These are phyloP conservation scores for Mimosa pudica DNA, from an alignment of 306 rosid species.

Conservation along the genomic window DNA sequence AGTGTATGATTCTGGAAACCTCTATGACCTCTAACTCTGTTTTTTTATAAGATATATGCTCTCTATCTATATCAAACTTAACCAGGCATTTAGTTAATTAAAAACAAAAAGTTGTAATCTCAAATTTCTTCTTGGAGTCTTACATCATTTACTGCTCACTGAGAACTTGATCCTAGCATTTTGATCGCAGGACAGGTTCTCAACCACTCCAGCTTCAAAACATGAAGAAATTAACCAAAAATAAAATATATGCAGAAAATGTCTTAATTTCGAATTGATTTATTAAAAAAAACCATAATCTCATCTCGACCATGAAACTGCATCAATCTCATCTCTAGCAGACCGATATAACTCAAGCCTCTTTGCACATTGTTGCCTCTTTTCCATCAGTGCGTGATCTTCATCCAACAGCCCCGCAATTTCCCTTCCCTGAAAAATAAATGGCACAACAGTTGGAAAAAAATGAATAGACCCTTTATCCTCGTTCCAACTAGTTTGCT, in stretches of 20 bases:
- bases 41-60: not conserved
- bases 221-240: slow-evolving; percentile 14
- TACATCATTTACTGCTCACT: not conserved
- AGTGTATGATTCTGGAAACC: not conserved
- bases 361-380: slow-evolving; percentile 75
- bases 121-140: not conserved
- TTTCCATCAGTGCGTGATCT: slow-evolving; percentile 79
- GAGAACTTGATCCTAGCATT: not conserved
- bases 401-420: slow-evolving; percentile 78
- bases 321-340: slow-evolving; percentile 94
- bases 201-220: slow-evolving; percentile 18
- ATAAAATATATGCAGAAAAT: not conserved
- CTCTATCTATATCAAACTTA: not conserved
- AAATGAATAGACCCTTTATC: not conserved
- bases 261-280: slow-evolving; percentile 3
- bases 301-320: slow-evolving; percentile 83
- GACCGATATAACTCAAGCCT: slow-evolving; percentile 82
- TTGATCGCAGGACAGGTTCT: not conserved
- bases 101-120: not conserved
- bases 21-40: not conserved
- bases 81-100: not conserved
- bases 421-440: slow-evolving; percentile 66
- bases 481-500: not conserved
- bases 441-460: not conserved
- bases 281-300: slow-evolving; percentile 24